These are phyloP conservation scores for Elasticomyces elasticus DNA, from an alignment of 495 filamentous ascomycete genomes.

Conservation along the genomic window DNA sequence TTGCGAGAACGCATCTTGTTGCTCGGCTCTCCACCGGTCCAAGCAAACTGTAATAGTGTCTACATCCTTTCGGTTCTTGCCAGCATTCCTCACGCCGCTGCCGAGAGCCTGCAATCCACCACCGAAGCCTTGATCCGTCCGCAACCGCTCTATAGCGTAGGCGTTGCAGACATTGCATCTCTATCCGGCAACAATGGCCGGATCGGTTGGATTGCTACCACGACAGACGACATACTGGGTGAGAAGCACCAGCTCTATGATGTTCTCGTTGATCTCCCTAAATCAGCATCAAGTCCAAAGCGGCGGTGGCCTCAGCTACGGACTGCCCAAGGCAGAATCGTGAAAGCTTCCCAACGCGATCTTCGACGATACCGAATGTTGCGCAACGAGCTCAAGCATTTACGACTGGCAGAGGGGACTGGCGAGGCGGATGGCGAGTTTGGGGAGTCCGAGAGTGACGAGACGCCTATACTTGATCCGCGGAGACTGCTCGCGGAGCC, in stretches of 20 bases:
- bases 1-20: conserved; percentile 81
- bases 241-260: conserved; percentile 83
- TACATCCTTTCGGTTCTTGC: conserved; percentile 90
- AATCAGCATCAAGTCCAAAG: conserved; percentile 29
- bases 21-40: conserved; percentile 72
- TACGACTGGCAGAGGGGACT: conserved; percentile 28
- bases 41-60: conserved; percentile 67
- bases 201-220: conserved; percentile 71
- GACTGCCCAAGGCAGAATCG: conserved; percentile 43
- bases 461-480: conserved; percentile 11
- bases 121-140: conserved; percentile 50
- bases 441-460: conserved; percentile 23
- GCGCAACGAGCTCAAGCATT: conserved; percentile 51
- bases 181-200: conserved; percentile 48
- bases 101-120: conserved; percentile 51
- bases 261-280: conserved; percentile 65
- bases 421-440: conserved; percentile 14
- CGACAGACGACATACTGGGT: conserved; percentile 81
- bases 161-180: conserved; percentile 82
- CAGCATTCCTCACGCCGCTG: conserved; percentile 56
- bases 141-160: conserved; percentile 80
- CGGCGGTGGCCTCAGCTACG: conserved; percentile 70
- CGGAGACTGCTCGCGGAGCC: background rate
- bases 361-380: conserved; percentile 67
- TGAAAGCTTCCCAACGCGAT: conserved; percentile 90